Evolutionary conservation across 2,329 filamentous ascomycete genomes (phyloP).

Genomic region (Phoma sp.): DNA sequence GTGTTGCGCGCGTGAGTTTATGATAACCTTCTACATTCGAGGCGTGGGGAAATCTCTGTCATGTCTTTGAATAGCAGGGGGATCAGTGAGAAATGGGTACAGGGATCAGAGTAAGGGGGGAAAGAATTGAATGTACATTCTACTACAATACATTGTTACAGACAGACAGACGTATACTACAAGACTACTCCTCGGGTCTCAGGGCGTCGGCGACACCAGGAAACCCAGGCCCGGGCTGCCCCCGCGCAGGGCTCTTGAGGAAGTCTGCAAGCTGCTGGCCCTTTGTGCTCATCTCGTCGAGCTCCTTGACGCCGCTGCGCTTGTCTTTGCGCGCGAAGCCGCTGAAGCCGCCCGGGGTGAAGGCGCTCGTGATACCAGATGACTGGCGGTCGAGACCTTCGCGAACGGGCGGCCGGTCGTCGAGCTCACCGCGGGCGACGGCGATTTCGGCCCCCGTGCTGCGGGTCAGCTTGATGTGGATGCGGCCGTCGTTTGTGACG

Average conservation of each 20-base stretch:
- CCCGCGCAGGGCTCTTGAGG: conserved; percentile 5
- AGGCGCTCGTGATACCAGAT: too few relatives aligned
- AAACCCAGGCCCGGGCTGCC: not conserved
- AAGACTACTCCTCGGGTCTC: conserved; percentile 9
- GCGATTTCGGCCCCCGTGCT: conserved; percentile 28
- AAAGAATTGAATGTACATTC: not conserved
- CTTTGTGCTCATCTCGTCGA: conserved; percentile 24
- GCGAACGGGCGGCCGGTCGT: conserved; percentile 27
- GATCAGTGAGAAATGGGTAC: too few relatives aligned
- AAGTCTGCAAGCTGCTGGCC: conserved; percentile 24
- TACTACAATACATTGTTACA: not conserved
- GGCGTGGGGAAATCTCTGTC: too few relatives aligned
- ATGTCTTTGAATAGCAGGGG: too few relatives aligned
- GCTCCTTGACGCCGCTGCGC: not conserved
- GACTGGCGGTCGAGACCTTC: too few relatives aligned
- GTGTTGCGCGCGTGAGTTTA: too few relatives aligned
- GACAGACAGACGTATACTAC: too few relatives aligned
- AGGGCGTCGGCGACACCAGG: conserved; percentile 13
- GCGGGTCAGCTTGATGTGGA: conserved; percentile 37
- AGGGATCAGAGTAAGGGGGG: not conserved
- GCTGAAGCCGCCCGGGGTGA: too few relatives aligned
- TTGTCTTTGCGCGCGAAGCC: not conserved
- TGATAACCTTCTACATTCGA: too few relatives aligned
- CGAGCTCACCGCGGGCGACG: conserved; percentile 34
- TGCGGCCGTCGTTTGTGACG: conserved; percentile 39